Conservation (phyloP, 2,329 filamentous ascomycete genomes). For the Aspergillus chevalieri region DNA sequence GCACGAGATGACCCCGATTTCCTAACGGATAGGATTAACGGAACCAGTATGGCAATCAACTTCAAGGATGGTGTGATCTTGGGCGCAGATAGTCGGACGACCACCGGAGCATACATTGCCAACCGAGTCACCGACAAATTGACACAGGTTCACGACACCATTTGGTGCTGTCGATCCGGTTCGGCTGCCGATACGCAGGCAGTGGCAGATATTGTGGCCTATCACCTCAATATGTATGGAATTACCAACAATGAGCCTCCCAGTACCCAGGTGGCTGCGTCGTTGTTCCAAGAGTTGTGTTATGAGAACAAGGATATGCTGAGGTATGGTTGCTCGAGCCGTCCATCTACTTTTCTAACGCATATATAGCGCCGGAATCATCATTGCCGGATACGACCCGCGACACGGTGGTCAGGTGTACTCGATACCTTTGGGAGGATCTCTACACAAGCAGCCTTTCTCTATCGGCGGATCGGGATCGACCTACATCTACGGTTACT, state of each 20-base stretch:
- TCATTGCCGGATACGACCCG: conserved; percentile 96
- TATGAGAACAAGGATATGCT: conserved; percentile 94
- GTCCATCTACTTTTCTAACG: background rate
- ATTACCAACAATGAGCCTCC: conserved; percentile 84
- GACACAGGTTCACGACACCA: conserved; percentile 95
- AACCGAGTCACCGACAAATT: conserved; percentile 99
- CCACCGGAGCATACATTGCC: conserved; percentile 95
- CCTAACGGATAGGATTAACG: conserved; percentile 16
- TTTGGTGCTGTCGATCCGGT: conserved; percentile 98
- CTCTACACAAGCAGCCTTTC: conserved; percentile 94
- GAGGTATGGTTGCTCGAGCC: conserved; percentile 53
- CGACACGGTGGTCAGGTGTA: conserved; percentile 95
- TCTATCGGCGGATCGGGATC: conserved; percentile 94
- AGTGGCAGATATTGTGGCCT: conserved; percentile 95
- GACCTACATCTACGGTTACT: conserved; percentile 99
- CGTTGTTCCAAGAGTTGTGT: conserved; percentile 96
- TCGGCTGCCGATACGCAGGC: conserved; percentile 97
- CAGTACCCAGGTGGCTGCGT: conserved; percentile 89
- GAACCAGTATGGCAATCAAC: conserved; percentile 86
- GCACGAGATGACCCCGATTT: conserved; percentile 30
- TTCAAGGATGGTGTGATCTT: conserved; percentile 98
- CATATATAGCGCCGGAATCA: conserved; percentile 72
- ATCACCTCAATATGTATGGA: conserved; percentile 88
- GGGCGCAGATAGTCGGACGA: conserved; percentile 93
- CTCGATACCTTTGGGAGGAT: conserved; percentile 91